Percentiles rank a stretch among this genome's conserved stretches.
Conservation (phyloP, 306 rosid genomes). For the Crotalaria pallida region DNA sequence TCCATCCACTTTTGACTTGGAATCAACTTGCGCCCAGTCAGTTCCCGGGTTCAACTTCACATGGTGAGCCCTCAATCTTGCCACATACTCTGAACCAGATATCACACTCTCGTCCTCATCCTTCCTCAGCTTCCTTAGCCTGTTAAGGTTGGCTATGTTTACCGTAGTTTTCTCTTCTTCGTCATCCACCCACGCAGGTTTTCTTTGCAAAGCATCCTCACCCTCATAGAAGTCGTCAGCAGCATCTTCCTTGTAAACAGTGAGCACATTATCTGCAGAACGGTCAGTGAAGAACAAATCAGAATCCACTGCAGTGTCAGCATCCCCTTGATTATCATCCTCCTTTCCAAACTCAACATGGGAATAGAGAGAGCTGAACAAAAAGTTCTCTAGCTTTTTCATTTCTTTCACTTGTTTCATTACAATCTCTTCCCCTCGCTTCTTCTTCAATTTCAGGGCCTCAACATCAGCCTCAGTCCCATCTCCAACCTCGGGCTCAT, state of each 20-base stretch:
- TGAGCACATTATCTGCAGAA: constrained; percentile 39
- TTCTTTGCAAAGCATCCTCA: constrained; percentile 42
- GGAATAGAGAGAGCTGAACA: constrained; percentile 71
- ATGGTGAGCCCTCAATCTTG: constrained; percentile 88
- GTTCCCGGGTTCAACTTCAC: constrained; percentile 78
- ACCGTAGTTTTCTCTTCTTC: constrained; percentile 65
- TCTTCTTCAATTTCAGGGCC: constrained; percentile 42
- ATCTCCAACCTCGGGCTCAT: constrained; percentile 23
- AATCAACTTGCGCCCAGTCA: constrained; percentile 69
- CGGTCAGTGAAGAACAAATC: constrained; percentile 66
- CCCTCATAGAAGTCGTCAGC: constrained; percentile 23
- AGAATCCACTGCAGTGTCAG: constrained; percentile 18
- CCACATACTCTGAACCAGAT: constrained; percentile 70
- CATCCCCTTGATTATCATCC: constrained; percentile 33
- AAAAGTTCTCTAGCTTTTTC: constrained; percentile 64
- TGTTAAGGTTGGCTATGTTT: constrained; percentile 58
- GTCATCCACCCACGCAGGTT: constrained; percentile 81
- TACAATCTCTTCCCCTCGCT: constrained; percentile 36
- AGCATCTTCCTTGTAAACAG: constrained; percentile 41
- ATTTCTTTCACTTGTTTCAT: constrained; percentile 57
- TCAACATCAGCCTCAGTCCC: constrained; percentile 25
- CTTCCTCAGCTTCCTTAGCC: constrained; percentile 83
- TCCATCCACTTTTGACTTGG: constrained; percentile 20
- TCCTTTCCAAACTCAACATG: constrained; percentile 67
- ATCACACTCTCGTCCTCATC: constrained; percentile 68